Percentiles rank a stretch among this genome's conserved stretches.
These are phyloP conservation scores for Salvia hispanica DNA, from an alignment of 257 asterid genomes.

Conservation along the genomic window DNA sequence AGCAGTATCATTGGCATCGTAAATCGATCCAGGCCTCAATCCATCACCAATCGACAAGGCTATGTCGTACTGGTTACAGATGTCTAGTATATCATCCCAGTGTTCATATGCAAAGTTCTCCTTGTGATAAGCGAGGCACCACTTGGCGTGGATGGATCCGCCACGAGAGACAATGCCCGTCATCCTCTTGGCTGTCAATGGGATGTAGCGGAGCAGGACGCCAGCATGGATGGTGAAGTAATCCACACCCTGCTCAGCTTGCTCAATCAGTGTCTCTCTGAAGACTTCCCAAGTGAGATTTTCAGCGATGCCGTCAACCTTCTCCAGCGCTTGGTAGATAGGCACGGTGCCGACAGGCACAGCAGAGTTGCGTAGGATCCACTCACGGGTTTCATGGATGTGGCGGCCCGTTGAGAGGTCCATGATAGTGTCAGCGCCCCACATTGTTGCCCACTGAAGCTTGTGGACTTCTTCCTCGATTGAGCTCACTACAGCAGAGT, in stretches of 20 bases:
- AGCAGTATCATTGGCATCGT: slow-evolving; percentile 94
- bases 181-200: slow-evolving; percentile 86
- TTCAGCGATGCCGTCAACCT: slow-evolving; percentile 93
- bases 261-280: slow-evolving; percentile 86
- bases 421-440: slow-evolving; percentile 98
- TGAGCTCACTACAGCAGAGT: slow-evolving; percentile 93
- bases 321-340: slow-evolving; percentile 91
- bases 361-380: slow-evolving; percentile 95
- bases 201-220: slow-evolving; percentile 87
- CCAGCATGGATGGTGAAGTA: slow-evolving; percentile 97
- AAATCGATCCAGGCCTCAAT: slow-evolving; percentile 92
- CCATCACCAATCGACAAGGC: slow-evolving; percentile 95
- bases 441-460: slow-evolving; percentile 99
- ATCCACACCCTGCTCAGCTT: slow-evolving; percentile 98
- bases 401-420: slow-evolving; percentile 95
- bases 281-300: slow-evolving; percentile 89
- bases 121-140: slow-evolving; percentile 93
- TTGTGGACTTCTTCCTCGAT: slow-evolving; percentile 97
- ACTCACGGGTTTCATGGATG: slow-evolving; percentile 96
- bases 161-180: slow-evolving; percentile 97
- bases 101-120: slow-evolving; percentile 96
- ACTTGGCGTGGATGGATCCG: slow-evolving; percentile 95
- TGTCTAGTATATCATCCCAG: slow-evolving; percentile 95
- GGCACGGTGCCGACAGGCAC: slow-evolving; percentile 98
- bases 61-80: slow-evolving; percentile 89